A percentile compares a stretch with the other conserved stretches of the same genome.
Conservation (phyloP, 2,329 filamentous ascomycete species). For the Elsinoe necatrix region DNA sequence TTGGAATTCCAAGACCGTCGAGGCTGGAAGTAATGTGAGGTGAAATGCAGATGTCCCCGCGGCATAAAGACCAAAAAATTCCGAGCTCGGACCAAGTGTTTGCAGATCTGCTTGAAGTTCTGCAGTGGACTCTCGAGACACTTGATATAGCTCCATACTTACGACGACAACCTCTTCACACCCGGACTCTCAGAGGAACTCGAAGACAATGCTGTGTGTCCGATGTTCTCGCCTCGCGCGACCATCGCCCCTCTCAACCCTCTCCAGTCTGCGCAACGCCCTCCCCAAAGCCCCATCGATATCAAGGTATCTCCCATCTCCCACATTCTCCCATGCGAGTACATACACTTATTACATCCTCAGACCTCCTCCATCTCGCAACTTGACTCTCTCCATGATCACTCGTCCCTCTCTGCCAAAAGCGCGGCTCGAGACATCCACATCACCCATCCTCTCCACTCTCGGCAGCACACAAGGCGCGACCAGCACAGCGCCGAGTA, state of each 20-base stretch:
- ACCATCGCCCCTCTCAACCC: neutral
- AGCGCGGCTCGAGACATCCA: neutral
- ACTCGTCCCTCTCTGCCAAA: neutral
- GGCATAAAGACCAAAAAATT: conserved; percentile 5
- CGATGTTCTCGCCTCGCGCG: conserved; percentile 17
- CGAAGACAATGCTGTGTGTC: conserved; percentile 18
- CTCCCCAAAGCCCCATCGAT: conserved; percentile 10
- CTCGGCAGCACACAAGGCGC: neutral
- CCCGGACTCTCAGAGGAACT: too few species aligned
- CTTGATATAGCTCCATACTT: neutral
- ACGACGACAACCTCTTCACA: too few species aligned
- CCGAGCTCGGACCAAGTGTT: conserved; percentile 15
- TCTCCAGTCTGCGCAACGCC: conserved; percentile 1
- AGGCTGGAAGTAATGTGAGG: neutral
- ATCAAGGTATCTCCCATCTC: neutral
- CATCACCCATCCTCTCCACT: conserved; percentile 15
- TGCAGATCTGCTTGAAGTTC: conserved; percentile 1
- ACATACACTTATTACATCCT: neutral
- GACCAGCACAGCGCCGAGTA: neutral
- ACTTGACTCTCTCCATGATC: neutral
- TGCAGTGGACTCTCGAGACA: neutral
- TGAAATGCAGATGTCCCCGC: neutral
- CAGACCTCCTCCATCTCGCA: neutral
- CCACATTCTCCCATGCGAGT: conserved; percentile 13
- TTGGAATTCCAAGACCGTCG: too few species aligned